Conservation (phyloP, 768 basidiomycete genomes). For the Agaricus blazei region DNA sequence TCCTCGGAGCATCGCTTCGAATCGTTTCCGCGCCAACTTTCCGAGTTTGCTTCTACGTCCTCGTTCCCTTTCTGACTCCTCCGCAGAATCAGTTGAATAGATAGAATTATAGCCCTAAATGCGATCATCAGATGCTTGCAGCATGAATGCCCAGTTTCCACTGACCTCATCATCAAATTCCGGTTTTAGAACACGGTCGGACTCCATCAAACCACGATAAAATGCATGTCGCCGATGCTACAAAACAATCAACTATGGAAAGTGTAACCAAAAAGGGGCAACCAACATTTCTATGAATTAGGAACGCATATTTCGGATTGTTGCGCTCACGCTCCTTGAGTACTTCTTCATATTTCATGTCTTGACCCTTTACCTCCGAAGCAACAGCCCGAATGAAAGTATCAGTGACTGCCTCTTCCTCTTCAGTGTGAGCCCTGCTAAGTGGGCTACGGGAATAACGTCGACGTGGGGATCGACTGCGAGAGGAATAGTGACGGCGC, state of each 20-base stretch:
- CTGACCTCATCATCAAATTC: slow-evolving; percentile 80
- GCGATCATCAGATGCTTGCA: background rate
- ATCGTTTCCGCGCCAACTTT: slow-evolving; percentile 72
- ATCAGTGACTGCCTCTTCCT: slow-evolving; percentile 71
- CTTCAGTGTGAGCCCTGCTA: slow-evolving; percentile 38
- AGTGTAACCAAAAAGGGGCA: background rate
- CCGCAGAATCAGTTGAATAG: slow-evolving; percentile 90
- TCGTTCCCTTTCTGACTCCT: slow-evolving; percentile 88
- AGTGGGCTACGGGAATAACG: slow-evolving; percentile 48
- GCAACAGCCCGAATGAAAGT: slow-evolving; percentile 87
- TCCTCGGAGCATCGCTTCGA: slow-evolving; percentile 87
- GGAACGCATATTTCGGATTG: slow-evolving; percentile 81
- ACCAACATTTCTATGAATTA: slow-evolving; percentile 54
- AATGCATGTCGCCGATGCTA: slow-evolving; percentile 71
- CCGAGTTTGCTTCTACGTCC: slow-evolving; percentile 74
- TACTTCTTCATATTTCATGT: slow-evolving; percentile 66
- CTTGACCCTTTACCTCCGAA: slow-evolving; percentile 78
- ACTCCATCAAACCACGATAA: slow-evolving; percentile 65
- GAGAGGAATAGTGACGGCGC: slow-evolving; percentile 27
- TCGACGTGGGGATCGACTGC: slow-evolving; percentile 44
- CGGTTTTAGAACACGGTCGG: slow-evolving; percentile 46
- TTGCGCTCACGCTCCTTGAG: slow-evolving; percentile 71
- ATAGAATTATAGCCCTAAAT: slow-evolving; percentile 78
- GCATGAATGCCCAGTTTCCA: background rate
- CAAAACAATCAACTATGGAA: slow-evolving; percentile 4